These are phyloP conservation scores for Aspergillus fijiensis DNA, from an alignment of 2,329 filamentous ascomycete species.

Conservation along the genomic window DNA sequence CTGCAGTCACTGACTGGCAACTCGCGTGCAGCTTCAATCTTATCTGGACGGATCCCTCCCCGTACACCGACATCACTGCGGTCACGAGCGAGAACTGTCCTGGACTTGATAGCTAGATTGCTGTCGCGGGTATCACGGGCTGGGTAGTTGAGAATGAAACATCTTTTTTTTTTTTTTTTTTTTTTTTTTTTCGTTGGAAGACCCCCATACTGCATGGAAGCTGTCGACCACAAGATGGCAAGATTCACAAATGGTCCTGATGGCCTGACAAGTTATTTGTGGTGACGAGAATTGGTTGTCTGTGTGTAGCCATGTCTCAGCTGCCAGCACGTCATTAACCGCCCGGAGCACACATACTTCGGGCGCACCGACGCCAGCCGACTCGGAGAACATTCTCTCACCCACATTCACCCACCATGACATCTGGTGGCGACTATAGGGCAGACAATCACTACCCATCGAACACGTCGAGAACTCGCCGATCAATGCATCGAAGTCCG, in stretches of 20 bases:
- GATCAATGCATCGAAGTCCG: background rate
- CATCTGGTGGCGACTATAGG: background rate
- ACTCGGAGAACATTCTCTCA: no score
- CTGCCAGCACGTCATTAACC: background rate
- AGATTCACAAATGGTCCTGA: background rate
- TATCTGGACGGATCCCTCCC: constrained; percentile 58
- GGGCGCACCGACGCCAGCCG: background rate
- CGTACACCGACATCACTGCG: constrained; percentile 50
- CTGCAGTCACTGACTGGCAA: constrained; percentile 1
- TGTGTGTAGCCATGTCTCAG: background rate
- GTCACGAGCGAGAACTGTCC: constrained; percentile 55
- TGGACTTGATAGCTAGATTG: constrained; percentile 47
- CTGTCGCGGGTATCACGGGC: background rate
- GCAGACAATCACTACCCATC: background rate
- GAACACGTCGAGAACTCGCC: background rate
- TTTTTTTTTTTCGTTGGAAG: background rate
- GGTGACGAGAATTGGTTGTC: background rate
- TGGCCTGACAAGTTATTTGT: background rate
- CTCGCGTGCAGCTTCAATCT: constrained; percentile 46
- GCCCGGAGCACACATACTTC: background rate
- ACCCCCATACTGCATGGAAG: no score
- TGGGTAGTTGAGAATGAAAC: background rate
- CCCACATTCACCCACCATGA: background rate
- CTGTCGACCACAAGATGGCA: no score
- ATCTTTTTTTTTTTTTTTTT: background rate